Conservation (phyloP, 148 eudicot genomes). For the Rhododendron molle region DNA sequence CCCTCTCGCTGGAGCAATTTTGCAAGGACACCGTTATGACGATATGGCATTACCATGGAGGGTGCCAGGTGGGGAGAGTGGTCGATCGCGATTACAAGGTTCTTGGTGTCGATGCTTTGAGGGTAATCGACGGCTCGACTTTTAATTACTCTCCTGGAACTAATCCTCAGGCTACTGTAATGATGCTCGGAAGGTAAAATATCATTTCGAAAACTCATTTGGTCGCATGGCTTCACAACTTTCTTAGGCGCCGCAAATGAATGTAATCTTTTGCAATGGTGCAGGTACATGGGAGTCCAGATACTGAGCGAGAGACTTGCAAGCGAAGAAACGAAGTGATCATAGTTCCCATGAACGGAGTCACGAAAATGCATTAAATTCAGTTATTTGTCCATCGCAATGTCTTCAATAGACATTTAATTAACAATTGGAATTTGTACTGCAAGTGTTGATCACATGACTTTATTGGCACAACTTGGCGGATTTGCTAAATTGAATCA, state of each 20-base stretch:
- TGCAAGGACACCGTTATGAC: conserved; percentile 80
- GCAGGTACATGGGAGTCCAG: conserved; percentile 81
- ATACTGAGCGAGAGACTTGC: conserved; percentile 38
- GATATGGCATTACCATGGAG: conserved; percentile 85
- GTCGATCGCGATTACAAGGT: conserved; percentile 65
- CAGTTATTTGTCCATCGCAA: neutral
- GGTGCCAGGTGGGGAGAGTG: conserved; percentile 55
- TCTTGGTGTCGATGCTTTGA: conserved; percentile 44
- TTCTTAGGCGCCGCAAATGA: neutral
- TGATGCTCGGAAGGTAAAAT: conserved; percentile 84
- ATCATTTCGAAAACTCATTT: neutral
- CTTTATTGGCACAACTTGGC: neutral
- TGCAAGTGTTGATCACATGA: neutral
- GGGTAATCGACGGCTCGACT: conserved; percentile 80
- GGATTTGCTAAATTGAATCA: neutral
- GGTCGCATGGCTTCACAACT: neutral
- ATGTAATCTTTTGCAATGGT: neutral
- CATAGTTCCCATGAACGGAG: neutral
- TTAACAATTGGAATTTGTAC: too few relatives aligned
- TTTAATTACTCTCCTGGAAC: conserved; percentile 70
- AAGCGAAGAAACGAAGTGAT: neutral
- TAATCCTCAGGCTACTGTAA: conserved; percentile 85
- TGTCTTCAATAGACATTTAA: neutral
- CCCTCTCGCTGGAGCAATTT: conserved; percentile 50
- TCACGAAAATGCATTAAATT: neutral